Percentiles rank a stretch among this genome's conserved stretches.
phyloP scores from a whole-genome alignment of 208 protist species.

The Trypanosoma avium region DNA sequence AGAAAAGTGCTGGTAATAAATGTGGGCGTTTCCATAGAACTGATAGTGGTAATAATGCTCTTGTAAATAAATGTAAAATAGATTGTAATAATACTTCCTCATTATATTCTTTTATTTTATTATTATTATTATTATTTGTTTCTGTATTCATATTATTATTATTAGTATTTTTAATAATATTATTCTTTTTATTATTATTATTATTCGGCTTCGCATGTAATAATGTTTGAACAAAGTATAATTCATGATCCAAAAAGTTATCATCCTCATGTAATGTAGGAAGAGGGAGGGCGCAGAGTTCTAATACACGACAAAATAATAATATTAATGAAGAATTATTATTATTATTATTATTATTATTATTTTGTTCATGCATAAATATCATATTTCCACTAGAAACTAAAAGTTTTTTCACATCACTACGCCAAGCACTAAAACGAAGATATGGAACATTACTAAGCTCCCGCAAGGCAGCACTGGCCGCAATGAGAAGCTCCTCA shows the following conservation, averaged over 20 bases:
- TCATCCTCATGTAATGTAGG: constrained; percentile 29
- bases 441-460: constrained; percentile 32
- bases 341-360: background rate
- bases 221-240: constrained; percentile 21
- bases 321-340: background rate
- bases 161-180: no score
- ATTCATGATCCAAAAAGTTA: constrained; percentile 25
- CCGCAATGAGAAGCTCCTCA: constrained; percentile 19
- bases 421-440: constrained; percentile 27
- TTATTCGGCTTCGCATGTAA: background rate
- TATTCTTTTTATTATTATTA: no score
- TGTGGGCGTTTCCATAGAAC: constrained; percentile 57
- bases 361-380: background rate
- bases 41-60: constrained; percentile 30
- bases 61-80: constrained; percentile 33
- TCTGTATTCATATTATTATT: no score
- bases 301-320: constrained; percentile 25
- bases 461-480: constrained; percentile 13
- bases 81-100: constrained; percentile 21
- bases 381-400: constrained; percentile 1
- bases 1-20: constrained; percentile 52
- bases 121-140: no score
- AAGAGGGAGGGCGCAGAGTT: constrained; percentile 29
- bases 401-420: constrained; percentile 33
- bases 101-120: no score